Evolutionary conservation across 768 basidiomycete species (phyloP).

Genomic region (Trichaptum fuscoviolaceum): DNA sequence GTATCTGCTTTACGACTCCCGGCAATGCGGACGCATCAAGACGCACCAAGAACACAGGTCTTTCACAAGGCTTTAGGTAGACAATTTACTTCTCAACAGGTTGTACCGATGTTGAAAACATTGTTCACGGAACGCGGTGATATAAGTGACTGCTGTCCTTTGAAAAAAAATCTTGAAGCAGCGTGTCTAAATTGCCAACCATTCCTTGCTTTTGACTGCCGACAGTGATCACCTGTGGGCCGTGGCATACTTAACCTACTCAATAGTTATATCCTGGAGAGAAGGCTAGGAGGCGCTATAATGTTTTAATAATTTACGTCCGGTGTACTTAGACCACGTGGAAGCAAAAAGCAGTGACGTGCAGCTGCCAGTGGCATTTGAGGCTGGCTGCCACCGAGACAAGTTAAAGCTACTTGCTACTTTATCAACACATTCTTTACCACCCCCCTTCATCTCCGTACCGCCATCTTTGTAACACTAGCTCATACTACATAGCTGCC

Average conservation of each 20-base stretch:
- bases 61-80: too few species aligned
- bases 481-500: too few species aligned
- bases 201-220: neutral
- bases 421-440: slow-evolving; percentile 6
- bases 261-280: neutral
- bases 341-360: neutral
- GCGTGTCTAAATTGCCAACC: neutral
- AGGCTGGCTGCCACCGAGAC: slow-evolving; percentile 3
- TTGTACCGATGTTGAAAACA: too few species aligned
- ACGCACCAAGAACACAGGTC: neutral
- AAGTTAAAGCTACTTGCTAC: neutral
- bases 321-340: neutral
- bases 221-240: neutral
- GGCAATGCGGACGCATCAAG: neutral
- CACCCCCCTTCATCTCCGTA: slow-evolving; percentile 6
- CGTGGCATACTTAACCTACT: neutral
- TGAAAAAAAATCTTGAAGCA: neutral
- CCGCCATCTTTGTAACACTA: neutral
- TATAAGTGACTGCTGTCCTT: too few species aligned
- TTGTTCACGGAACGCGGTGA: too few species aligned
- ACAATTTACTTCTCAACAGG: too few species aligned
- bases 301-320: neutral
- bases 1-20: neutral
- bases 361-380: neutral
- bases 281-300: too few species aligned